Evolutionary conservation across 371 early-diverging fungal genomes (phyloP), one percentile per base, ranked within the genome.

Genomic region (Dinochytrium kinnereticum): DNA sequence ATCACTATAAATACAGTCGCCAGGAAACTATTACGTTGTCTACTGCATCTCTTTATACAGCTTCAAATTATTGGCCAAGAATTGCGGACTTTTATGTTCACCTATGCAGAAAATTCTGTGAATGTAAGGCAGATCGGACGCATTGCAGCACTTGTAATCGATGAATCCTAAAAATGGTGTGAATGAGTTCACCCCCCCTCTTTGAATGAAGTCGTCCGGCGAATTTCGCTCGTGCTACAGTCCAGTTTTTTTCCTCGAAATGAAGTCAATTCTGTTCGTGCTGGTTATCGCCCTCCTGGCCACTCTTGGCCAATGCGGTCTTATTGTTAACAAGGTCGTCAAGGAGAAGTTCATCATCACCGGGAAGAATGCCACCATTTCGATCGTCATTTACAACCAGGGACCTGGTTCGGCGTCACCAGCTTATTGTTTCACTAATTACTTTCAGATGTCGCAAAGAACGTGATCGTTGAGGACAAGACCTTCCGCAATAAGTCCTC

Each of bases 321-420:
- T 74, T 21, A 57, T 74, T 51, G 74, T 74, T n/a, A 68, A 74
- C 74, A 74, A 74, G 74, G 49, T 59, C 30, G 59, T 74, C 34
- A 59, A 74, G 68, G 73, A 73, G 59, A 1, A 36, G 17, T 17
- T 39, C 10, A 59, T 74, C 26, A 49, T 69, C 33, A 59, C 21
- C 34, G 69, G 69, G 44, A 17, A 37, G n/a, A 69, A 74, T 37
- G 69, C 69, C 19, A 74, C 74, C 28, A 57, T 74, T 10, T 30
- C 64, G 1, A 74, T 74, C 37, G 36, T 57, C 51, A 59, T 68
- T n/a, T 74, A 69, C 69, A 74, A 74, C 64, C 50, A 37, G 15
- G 74, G 74, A 1, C 36, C 51, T 26, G 73, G 73, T 73, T 0
- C 30, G 15, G n/a, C n/a, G n/a, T n/a, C n/a, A n/a, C n/a, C n/a